A percentile compares a stretch with the other conserved stretches of the same genome.
These are phyloP conservation scores for Leucoagaricus sp. DNA, from an alignment of 1,284 basidiomycete genomes.

Conservation along the genomic window DNA sequence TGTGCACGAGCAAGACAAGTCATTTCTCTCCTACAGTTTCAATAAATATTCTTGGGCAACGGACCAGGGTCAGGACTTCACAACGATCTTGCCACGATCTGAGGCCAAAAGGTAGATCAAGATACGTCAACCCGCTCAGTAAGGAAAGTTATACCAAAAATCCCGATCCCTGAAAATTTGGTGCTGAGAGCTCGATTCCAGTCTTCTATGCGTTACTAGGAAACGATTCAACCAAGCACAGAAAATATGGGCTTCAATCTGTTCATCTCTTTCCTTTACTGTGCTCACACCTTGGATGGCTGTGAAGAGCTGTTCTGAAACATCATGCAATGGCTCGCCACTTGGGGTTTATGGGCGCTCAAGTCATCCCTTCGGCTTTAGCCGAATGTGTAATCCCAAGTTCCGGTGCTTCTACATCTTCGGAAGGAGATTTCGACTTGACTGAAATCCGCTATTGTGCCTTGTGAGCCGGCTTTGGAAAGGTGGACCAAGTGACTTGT, in stretches of 20 bases:
- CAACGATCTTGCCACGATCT: constrained; percentile 10
- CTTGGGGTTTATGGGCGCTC: constrained; percentile 36
- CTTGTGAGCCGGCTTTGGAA: constrained; percentile 40
- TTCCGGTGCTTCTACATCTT: constrained; percentile 29
- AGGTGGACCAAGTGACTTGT: constrained; percentile 41
- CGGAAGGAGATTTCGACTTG: constrained; percentile 33
- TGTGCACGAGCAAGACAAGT: no score
- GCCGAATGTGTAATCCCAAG: constrained; percentile 38
- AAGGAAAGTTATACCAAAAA: constrained; percentile 13
- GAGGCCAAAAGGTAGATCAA: constrained; percentile 4
- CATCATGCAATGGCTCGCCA: constrained; percentile 32
- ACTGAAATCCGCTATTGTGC: constrained; percentile 38
- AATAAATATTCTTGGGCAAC: neutral
- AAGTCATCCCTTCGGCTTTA: constrained; percentile 30
- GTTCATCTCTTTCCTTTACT: neutral
- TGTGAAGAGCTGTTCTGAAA: constrained; percentile 23
- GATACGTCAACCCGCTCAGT: constrained; percentile 10
- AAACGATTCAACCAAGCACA: neutral
- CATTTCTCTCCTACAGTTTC: neutral
- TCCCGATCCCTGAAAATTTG: constrained; percentile 9
- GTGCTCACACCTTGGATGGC: constrained; percentile 21
- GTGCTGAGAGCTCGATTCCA: constrained; percentile 19
- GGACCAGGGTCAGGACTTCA: constrained; percentile 17
- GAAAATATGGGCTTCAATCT: neutral
- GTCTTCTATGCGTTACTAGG: neutral